Evolutionary conservation across 345 rosid species (phyloP), one percentile per base, ranked within the genome.

Genomic region (Populus alba): DNA sequence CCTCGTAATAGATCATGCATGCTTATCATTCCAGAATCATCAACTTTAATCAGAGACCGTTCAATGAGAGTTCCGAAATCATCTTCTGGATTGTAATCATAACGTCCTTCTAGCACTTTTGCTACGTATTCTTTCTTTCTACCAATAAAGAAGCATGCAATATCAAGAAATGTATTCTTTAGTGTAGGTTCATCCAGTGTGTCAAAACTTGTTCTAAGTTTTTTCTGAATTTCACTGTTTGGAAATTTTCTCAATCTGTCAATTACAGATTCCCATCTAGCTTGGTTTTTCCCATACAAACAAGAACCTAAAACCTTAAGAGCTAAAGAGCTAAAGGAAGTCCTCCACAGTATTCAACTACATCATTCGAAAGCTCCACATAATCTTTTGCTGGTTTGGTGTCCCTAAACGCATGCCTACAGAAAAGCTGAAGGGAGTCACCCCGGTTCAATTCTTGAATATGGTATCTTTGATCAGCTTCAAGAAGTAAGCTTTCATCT

Each of bases 341-440:
- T n/a, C n/a, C n/a, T n/a, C n/a, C n/a, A n/a, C n/a, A n/a, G n/a
- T n/a, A n/a, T n/a, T n/a, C n/a, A n/a, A n/a, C n/a, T n/a, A n/a
- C n/a, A n/a, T n/a, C n/a, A n/a, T n/a, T n/a, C n/a, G n/a, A n/a
- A n/a, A n/a, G n/a, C n/a, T n/a, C n/a, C n/a, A n/a, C n/a, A n/a
- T n/a, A n/a, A n/a, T n/a, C n/a, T n/a, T n/a, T n/a, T n/a, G n/a
- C n/a, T 7, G 45, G 70, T 29, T 70, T 41, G 20, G 45, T 41
- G 20, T 77, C 59, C 43, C 12, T 38, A 17, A 77, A 77, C 8
- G 80, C 80, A 70, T 39, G 59, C 61, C 65, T 51, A 29, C 66
- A 29, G 51, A 77, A 70, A 17, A 77, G 29, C 62, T 59, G 1
- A 39, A 69, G 59, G 5, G 75, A 70, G 22, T 27, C 70, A 13